Evolutionary conservation across 495 filamentous ascomycete genomes (phyloP), one percentile per base, ranked within the genome.

Genomic region (Penicillium bialowiezense): DNA sequence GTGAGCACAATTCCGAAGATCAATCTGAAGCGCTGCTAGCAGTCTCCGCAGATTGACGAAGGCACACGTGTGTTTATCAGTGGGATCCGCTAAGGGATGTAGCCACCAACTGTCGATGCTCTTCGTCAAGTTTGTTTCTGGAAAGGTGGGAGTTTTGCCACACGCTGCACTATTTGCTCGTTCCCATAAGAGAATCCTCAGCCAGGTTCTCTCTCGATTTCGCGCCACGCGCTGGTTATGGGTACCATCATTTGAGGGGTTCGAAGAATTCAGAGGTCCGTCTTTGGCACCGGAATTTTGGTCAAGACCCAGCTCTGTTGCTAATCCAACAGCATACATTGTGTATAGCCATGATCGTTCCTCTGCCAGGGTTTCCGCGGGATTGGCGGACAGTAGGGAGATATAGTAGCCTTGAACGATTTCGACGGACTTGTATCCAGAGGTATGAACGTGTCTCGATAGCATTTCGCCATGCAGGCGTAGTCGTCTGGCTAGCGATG

Each of bases 381-480:
- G 62, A 8, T 56, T 62, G 2, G 62, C 59, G 3, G 62, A 65
- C 0, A 62, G 31, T 1, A 65, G 29, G 2, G 59, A 62, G 12
- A 65, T 65, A 41, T 65, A 65, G 32, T 65, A 65, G 14, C 62
- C 59, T 45, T 65, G 56, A 0, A 86, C 76, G 39, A 87, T 84
- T 54, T 87, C 83, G 4, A 84, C 80, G 6, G 83, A 85, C 24
- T 82, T 80, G 51, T 76, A 74, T 4, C 82, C 73, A 40, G 74
- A 74, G 0, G 68, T 62, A 43, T 82, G 78, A 29, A 85, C 74
- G 44, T 81, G 70, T 24, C 73, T 70, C 0, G 81, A 83, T 10
- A 87, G 69, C 17, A 72, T 73, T 41, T 81, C 82, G 43, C 80
- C 78, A 58, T 86, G 83, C 35, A 75, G 70, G 1, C 76, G 75